A percentile compares a stretch with the other conserved stretches of the same genome.
Conservation (phyloP, 208 protist species). For the Perkinsela sp. region DNA sequence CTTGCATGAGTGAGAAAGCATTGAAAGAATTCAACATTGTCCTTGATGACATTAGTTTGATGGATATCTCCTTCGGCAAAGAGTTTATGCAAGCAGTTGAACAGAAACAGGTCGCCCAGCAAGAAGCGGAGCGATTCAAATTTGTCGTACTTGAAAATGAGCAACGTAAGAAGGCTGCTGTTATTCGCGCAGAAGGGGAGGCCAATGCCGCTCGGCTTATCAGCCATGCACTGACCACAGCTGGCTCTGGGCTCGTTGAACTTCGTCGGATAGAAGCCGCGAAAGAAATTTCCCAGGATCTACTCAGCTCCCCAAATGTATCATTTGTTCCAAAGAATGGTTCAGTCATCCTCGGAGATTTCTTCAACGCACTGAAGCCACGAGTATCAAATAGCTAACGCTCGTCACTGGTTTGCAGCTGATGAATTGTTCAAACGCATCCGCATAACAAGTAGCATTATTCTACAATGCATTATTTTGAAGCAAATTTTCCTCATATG, state of each 20-base stretch:
- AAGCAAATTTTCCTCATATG: too few relatives aligned
- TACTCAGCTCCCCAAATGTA: slow-evolving; percentile 35
- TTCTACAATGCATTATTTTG: too few relatives aligned
- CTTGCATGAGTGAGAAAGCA: slow-evolving; percentile 74
- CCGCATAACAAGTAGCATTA: too few relatives aligned
- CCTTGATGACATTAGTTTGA: slow-evolving; percentile 87
- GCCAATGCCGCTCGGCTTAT: slow-evolving; percentile 68
- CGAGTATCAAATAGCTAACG: too few relatives aligned
- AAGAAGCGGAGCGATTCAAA: slow-evolving; percentile 74
- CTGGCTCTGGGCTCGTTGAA: slow-evolving; percentile 55
- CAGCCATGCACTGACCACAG: slow-evolving; percentile 42
- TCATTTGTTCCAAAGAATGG: slow-evolving; percentile 27
- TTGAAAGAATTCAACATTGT: slow-evolving; percentile 75
- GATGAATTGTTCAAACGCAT: too few relatives aligned
- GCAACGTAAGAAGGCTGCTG: slow-evolving; percentile 63
- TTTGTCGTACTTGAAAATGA: slow-evolving; percentile 80
- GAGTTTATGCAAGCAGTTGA: slow-evolving; percentile 83
- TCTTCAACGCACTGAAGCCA: not conserved
- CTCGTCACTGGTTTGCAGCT: too few relatives aligned
- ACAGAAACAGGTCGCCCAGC: slow-evolving; percentile 88
- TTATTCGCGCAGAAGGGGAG: slow-evolving; percentile 77
- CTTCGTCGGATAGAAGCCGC: slow-evolving; percentile 81
- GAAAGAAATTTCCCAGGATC: slow-evolving; percentile 68
- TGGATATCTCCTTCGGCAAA: slow-evolving; percentile 75
- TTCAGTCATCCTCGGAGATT: not conserved